These are phyloP conservation scores for Taphrina pruni DNA, from an alignment of 1,139 yeast genomes.

Conservation along the genomic window DNA sequence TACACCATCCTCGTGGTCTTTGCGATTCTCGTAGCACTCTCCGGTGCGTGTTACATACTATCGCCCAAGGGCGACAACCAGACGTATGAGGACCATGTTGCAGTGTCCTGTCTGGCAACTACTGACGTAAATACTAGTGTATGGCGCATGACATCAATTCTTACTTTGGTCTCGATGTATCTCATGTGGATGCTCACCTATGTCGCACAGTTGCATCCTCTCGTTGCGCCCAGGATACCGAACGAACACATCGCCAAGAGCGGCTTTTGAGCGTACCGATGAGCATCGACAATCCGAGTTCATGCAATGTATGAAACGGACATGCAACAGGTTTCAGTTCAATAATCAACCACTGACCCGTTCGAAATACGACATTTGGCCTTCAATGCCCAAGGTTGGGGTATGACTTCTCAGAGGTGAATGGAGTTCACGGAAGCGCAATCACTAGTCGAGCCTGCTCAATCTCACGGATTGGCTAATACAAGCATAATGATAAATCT, in stretches of 20 bases:
- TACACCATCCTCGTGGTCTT: slow-evolving; percentile 76
- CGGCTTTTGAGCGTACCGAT: background rate
- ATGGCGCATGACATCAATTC: slow-evolving; percentile 86
- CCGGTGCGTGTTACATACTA: slow-evolving; percentile 68
- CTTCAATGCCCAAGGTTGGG: no score
- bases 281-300: no score
- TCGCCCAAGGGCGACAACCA: slow-evolving; percentile 64
- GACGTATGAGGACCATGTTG: slow-evolving; percentile 50
- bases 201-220: slow-evolving; percentile 73
- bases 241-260: slow-evolving; percentile 31
- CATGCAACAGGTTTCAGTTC: no score
- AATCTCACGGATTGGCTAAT: no score
- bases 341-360: no score
- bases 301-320: no score
- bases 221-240: slow-evolving; percentile 53
- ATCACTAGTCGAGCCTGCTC: no score
- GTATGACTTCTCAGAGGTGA: no score
- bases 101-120: no score
- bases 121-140: slow-evolving; percentile 56
- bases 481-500: no score
- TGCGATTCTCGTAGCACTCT: slow-evolving; percentile 63
- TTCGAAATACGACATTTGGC: no score
- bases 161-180: slow-evolving; percentile 60
- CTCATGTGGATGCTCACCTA: slow-evolving; percentile 75
- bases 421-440: no score